These are phyloP conservation scores for Parmelia sp. DNA, from an alignment of 495 filamentous ascomycete species.

Conservation along the genomic window DNA sequence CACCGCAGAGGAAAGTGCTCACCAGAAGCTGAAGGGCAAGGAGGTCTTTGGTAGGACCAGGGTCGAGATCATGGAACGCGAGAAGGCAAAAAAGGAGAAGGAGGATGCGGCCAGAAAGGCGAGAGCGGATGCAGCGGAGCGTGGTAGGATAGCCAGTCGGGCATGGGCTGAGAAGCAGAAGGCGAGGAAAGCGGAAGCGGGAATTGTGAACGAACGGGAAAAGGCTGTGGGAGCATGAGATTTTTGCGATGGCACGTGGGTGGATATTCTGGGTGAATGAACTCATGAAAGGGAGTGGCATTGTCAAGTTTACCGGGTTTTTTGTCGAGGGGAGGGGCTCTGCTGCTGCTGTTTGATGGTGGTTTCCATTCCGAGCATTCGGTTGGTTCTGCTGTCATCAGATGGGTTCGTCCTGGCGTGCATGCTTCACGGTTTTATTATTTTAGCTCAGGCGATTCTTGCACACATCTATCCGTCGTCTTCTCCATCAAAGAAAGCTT, in stretches of 20 bases:
- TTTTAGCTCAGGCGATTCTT: no score
- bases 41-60: slow-evolving; percentile 56
- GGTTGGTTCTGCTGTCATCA: background rate
- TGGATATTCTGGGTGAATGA: no score
- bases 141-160: slow-evolving; percentile 53
- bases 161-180: slow-evolving; percentile 68
- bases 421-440: no score
- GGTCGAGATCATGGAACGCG: slow-evolving; percentile 41
- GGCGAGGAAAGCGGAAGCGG: slow-evolving; percentile 37
- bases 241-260: background rate
- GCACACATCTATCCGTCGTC: no score
- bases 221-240: slow-evolving; percentile 2
- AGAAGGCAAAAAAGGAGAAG: slow-evolving; percentile 47
- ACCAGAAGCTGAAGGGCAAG: slow-evolving; percentile 46
- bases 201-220: slow-evolving; percentile 46
- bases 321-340: background rate
- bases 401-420: background rate
- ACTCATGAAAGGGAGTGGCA: background rate
- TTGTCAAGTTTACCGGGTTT: slow-evolving; percentile 4
- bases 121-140: slow-evolving; percentile 58
- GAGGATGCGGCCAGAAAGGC: slow-evolving; percentile 53
- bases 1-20: slow-evolving; percentile 16
- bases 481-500: no score
- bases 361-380: background rate
- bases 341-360: background rate